phyloP scores from a whole-genome alignment of 2,329 filamentous ascomycete species.

The Verticillium alfalfae region DNA sequence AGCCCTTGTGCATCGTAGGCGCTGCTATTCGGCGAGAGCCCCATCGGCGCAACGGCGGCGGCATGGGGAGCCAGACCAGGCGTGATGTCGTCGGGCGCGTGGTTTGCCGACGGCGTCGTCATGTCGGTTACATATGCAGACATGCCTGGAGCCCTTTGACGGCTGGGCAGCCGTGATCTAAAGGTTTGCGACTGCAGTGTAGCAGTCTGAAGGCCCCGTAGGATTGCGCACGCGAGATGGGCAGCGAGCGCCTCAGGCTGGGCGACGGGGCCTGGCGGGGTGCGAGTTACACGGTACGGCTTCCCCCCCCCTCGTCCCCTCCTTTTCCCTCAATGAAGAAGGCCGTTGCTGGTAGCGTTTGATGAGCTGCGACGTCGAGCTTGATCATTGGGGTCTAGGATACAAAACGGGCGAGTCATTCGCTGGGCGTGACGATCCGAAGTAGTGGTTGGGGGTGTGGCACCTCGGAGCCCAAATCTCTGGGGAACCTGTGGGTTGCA shows the following conservation, averaged over 20 bases:
- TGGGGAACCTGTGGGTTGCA: not conserved
- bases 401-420: not conserved
- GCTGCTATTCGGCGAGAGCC: not conserved
- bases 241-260: not conserved
- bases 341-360: not conserved
- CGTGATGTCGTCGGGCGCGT: not conserved
- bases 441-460: not conserved
- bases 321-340: not conserved
- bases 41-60: not conserved
- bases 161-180: not conserved
- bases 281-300: not conserved
- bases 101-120: not conserved
- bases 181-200: not conserved
- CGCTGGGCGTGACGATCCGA: not conserved
- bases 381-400: not conserved
- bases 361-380: not conserved
- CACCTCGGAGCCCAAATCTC: not conserved
- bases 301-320: not conserved
- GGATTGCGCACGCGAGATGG: not conserved
- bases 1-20: not conserved
- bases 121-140: not conserved
- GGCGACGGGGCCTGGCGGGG: not conserved
- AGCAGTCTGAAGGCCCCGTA: not conserved
- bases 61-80: not conserved
- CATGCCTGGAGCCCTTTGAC: not conserved